Percentiles rank a stretch among this genome's conserved stretches.
phyloP scores from a whole-genome alignment of 1,284 basidiomycete species.

The Pisolithus thermaeus region DNA sequence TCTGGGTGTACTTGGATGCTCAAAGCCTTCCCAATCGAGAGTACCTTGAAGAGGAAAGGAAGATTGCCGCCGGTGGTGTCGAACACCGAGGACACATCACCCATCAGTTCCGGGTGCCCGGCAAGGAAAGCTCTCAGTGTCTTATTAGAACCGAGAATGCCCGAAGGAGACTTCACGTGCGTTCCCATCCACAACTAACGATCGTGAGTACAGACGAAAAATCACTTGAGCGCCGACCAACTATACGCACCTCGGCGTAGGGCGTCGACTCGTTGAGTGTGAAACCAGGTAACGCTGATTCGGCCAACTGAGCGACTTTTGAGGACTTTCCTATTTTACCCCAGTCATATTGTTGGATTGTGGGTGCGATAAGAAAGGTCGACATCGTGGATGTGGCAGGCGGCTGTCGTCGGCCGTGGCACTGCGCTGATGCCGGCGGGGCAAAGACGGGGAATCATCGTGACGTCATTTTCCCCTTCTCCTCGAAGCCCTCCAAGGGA shows the following conservation, averaged over 20 bases:
- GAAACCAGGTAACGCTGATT: slow-evolving; percentile 34
- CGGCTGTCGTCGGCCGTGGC: no score
- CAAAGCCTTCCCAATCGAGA: slow-evolving; percentile 91
- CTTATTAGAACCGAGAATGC: slow-evolving; percentile 40
- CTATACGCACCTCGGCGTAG: slow-evolving; percentile 49
- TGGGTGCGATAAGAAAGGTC: slow-evolving; percentile 68
- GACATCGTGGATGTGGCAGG: slow-evolving; percentile 15
- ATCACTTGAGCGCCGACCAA: neutral
- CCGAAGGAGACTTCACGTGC: slow-evolving; percentile 84
- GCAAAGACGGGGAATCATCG: no score
- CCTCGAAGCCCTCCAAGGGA: no score
- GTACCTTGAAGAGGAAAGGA: slow-evolving; percentile 91
- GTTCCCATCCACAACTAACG: slow-evolving; percentile 98
- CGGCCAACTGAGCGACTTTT: slow-evolving; percentile 50
- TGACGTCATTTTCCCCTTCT: no score
- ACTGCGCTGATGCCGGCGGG: no score
- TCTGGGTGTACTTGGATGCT: slow-evolving; percentile 98
- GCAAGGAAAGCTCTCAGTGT: slow-evolving; percentile 61
- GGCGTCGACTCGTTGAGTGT: slow-evolving; percentile 39
- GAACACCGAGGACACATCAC: slow-evolving; percentile 59
- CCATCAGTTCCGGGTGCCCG: slow-evolving; percentile 65
- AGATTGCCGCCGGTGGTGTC: slow-evolving; percentile 65
- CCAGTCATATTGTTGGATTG: slow-evolving; percentile 72
- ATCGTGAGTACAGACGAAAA: slow-evolving; percentile 12
- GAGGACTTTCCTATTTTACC: slow-evolving; percentile 58